Conservation (phyloP, 2,329 filamentous ascomycete species). For the Alternaria sp. region DNA sequence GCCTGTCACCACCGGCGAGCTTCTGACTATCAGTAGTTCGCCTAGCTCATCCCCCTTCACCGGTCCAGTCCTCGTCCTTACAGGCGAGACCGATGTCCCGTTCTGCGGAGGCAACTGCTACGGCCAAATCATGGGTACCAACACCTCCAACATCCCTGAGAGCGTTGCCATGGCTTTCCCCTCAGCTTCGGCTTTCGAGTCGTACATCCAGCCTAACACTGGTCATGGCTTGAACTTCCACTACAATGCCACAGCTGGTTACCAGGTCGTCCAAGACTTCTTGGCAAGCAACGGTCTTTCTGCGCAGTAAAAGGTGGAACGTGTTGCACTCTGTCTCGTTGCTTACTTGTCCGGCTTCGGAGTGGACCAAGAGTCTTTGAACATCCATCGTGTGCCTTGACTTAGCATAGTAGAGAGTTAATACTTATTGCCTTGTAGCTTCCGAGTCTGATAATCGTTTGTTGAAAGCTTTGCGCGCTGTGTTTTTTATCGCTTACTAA, state of each 20-base stretch:
- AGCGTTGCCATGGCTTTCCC: slow-evolving; percentile 55
- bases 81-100: slow-evolving; percentile 61
- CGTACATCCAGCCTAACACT: slow-evolving; percentile 63
- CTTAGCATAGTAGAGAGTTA: not conserved
- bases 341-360: not conserved
- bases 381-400: not conserved
- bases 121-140: slow-evolving; percentile 50
- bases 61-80: slow-evolving; percentile 67
- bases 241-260: slow-evolving; percentile 54
- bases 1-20: slow-evolving; percentile 66
- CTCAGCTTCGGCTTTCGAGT: slow-evolving; percentile 60
- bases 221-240: slow-evolving; percentile 59
- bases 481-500: slow-evolving; percentile 1
- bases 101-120: slow-evolving; percentile 71
- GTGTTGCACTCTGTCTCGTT: not conserved
- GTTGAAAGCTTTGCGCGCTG: not conserved
- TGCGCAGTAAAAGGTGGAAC: slow-evolving; percentile 11
- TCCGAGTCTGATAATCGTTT: not conserved
- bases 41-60: slow-evolving; percentile 53
- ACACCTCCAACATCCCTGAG: slow-evolving; percentile 57
- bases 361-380: not conserved
- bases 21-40: slow-evolving; percentile 63
- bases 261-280: slow-evolving; percentile 51
- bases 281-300: slow-evolving; percentile 40
- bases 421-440: not conserved